A percentile compares a stretch with the other conserved stretches of the same genome.
Conservation (phyloP, 108 stramenopile genomes). For the Cyclotella cryptica region DNA sequence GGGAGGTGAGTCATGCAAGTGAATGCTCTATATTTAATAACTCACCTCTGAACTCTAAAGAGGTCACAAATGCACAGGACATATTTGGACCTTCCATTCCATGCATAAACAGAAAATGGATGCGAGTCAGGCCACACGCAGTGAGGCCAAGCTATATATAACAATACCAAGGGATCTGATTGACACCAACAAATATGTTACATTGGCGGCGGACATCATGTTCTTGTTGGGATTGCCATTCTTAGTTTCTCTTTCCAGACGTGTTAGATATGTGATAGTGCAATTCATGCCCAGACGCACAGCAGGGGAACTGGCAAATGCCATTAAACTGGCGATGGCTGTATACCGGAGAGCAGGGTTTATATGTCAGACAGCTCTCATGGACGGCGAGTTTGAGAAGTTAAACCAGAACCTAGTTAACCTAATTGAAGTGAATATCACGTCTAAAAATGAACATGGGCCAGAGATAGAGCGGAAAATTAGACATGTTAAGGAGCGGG, state of each 20-base stretch:
- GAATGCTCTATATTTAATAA: too few species aligned
- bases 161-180: not conserved
- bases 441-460: conserved; percentile 1
- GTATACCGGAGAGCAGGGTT: not conserved
- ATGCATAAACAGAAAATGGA: too few species aligned
- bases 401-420: not conserved
- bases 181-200: not conserved
- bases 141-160: not conserved
- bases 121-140: not conserved
- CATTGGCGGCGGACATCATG: not conserved
- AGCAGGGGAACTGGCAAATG: not conserved
- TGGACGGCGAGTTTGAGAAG: not conserved
- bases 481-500: conserved; percentile 28
- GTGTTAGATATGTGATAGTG: not conserved
- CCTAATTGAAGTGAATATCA: not conserved
- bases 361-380: not conserved
- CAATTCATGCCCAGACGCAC: not conserved
- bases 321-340: not conserved
- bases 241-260: not conserved
- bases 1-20: too few species aligned
- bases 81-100: too few species aligned
- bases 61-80: too few species aligned
- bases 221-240: not conserved
- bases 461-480: not conserved
- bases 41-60: too few species aligned